Percentiles rank a stretch among this genome's conserved stretches.
phyloP scores from a whole-genome alignment of 1,139 yeast species.

The Kurtzmaniella quercitrusa region DNA sequence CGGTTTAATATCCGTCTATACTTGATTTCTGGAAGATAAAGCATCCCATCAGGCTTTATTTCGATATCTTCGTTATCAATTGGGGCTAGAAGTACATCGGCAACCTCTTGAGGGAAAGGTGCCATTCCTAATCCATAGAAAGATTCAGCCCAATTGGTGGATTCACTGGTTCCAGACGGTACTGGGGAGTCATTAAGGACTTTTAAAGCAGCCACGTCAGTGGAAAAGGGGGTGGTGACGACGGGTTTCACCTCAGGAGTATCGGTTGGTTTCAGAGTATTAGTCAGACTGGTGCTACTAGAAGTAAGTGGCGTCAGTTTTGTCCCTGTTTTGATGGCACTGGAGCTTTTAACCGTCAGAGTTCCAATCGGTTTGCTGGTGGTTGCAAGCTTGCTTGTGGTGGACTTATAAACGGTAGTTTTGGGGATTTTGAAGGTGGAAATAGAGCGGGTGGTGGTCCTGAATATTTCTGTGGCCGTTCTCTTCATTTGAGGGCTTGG shows the following conservation, averaged over 20 bases:
- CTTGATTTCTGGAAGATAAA: slow-evolving; percentile 91
- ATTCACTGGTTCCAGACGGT: background rate
- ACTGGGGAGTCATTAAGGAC: slow-evolving; percentile 21
- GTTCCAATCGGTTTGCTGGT: background rate
- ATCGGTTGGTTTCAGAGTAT: background rate
- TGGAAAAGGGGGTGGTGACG: slow-evolving; percentile 1
- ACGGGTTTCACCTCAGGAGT: background rate
- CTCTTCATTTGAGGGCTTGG: background rate
- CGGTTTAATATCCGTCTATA: slow-evolving; percentile 82
- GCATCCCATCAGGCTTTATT: slow-evolving; percentile 90
- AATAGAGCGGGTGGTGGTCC: background rate
- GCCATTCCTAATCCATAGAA: slow-evolving; percentile 78
- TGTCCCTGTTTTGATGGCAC: background rate
- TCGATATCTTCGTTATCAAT: slow-evolving; percentile 72
- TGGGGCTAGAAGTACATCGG: slow-evolving; percentile 55
- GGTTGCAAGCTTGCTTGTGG: background rate
- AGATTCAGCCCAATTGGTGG: slow-evolving; percentile 67
- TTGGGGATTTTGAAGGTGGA: background rate
- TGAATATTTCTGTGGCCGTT: background rate
- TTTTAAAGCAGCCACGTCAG: slow-evolving; percentile 6
- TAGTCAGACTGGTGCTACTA: background rate
- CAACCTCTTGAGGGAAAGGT: slow-evolving; percentile 63
- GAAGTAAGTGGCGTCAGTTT: background rate
- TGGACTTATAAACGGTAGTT: background rate
- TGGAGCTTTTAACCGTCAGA: background rate